These are phyloP conservation scores for Geotrichum fermentans DNA, from an alignment of 1,139 yeast genomes.

Conservation along the genomic window DNA sequence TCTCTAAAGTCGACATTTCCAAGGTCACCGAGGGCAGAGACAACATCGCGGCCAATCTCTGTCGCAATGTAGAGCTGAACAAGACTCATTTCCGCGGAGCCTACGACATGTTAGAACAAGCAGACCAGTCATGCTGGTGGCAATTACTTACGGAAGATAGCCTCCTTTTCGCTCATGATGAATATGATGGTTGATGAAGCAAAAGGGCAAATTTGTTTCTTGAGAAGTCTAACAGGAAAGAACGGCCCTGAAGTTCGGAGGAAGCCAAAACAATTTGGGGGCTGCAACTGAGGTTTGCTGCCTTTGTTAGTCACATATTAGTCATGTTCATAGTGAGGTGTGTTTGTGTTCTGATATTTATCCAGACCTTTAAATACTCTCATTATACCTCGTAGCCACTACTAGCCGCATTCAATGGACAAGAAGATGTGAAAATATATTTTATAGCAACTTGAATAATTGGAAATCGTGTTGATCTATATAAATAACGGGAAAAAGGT, in stretches of 20 bases:
- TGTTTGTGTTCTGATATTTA: too few species aligned
- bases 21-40: slow-evolving; percentile 74
- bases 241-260: neutral
- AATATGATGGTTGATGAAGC: slow-evolving; percentile 1
- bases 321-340: neutral
- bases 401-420: too few species aligned
- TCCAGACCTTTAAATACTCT: too few species aligned
- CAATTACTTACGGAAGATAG: slow-evolving; percentile 25
- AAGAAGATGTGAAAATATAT: too few species aligned
- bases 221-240: neutral
- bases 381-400: too few species aligned
- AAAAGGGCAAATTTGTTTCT: neutral
- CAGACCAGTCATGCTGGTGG: neutral
- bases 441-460: too few species aligned
- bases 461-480: too few species aligned
- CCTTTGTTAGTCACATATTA: neutral
- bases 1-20: slow-evolving; percentile 80
- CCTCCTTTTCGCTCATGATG: slow-evolving; percentile 22
- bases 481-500: too few species aligned
- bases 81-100: slow-evolving; percentile 93
- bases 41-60: slow-evolving; percentile 85
- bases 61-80: slow-evolving; percentile 89
- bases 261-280: slow-evolving; percentile 9
- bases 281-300: slow-evolving; percentile 9
- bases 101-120: slow-evolving; percentile 21